A percentile compares a stretch with the other conserved stretches of the same genome.
Conservation (phyloP, 2,329 filamentous ascomycete species). For the Aureobasidium sp. region DNA sequence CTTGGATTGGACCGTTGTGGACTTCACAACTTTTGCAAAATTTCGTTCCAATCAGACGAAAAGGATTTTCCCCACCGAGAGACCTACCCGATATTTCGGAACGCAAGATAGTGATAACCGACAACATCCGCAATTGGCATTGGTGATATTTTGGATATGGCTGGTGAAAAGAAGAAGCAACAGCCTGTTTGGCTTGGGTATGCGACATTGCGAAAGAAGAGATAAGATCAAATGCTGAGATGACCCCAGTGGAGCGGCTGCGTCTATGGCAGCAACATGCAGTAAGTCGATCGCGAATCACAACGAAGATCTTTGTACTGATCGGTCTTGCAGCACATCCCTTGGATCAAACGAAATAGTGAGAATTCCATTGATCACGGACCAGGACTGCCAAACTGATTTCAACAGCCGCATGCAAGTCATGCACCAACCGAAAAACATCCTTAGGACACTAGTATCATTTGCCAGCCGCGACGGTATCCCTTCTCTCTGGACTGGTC, state of each 20-base stretch:
- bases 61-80: neutral
- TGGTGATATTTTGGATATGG: neutral
- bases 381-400: neutral
- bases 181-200: slow-evolving; percentile 11
- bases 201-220: neutral
- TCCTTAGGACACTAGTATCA: neutral
- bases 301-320: neutral
- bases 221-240: neutral
- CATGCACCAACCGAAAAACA: slow-evolving; percentile 8
- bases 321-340: neutral
- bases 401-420: slow-evolving; percentile 3
- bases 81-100: neutral
- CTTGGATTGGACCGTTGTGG: neutral
- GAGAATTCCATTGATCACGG: neutral
- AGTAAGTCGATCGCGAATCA: neutral
- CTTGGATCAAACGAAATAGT: slow-evolving; percentile 11
- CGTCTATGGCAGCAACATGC: slow-evolving; percentile 11
- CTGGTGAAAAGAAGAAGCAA: slow-evolving; percentile 11
- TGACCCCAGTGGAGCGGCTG: neutral
- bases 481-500: slow-evolving; percentile 6
- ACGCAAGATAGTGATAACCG: neutral
- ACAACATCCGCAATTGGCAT: neutral
- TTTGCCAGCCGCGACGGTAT: slow-evolving; percentile 8
- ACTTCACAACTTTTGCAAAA: neutral
- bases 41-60: too few relatives aligned